Percentiles rank a stretch among this genome's conserved stretches.
Conservation (phyloP, 768 basidiomycete species). For the Collybia sordida region DNA sequence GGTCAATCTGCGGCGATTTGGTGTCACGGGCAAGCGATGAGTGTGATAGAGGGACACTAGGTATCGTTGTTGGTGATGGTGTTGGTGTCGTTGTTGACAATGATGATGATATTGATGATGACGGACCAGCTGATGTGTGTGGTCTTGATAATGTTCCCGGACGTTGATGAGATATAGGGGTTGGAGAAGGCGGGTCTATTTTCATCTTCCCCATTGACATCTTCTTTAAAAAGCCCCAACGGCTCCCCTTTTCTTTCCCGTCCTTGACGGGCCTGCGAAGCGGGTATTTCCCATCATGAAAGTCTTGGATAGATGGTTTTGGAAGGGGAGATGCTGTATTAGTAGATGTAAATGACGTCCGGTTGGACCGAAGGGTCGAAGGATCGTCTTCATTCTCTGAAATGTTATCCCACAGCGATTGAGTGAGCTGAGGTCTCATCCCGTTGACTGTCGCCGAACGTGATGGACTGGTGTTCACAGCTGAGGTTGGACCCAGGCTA, state of each 20-base stretch:
- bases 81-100: slow-evolving; percentile 14
- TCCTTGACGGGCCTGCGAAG: slow-evolving; percentile 27
- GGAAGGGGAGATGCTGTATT: slow-evolving; percentile 10
- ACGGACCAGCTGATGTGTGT: slow-evolving; percentile 27
- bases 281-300: slow-evolving; percentile 19
- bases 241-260: slow-evolving; percentile 63
- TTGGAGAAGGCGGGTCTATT: slow-evolving; percentile 52
- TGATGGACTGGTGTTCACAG: slow-evolving; percentile 28
- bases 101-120: slow-evolving; percentile 19
- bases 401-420: slow-evolving; percentile 53
- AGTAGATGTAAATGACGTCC: slow-evolving; percentile 15
- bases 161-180: slow-evolving; percentile 33
- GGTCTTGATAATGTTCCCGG: slow-evolving; percentile 24
- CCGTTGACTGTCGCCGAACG: slow-evolving; percentile 33
- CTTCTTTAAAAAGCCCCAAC: slow-evolving; percentile 97
- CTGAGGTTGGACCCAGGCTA: slow-evolving; percentile 62
- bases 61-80: slow-evolving; percentile 22
- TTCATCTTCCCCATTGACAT: slow-evolving; percentile 97
- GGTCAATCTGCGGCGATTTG: slow-evolving; percentile 61
- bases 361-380: slow-evolving; percentile 11
- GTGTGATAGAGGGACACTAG: slow-evolving; percentile 19
- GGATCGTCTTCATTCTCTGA: slow-evolving; percentile 26
- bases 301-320: slow-evolving; percentile 13
- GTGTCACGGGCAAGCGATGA: slow-evolving; percentile 32
- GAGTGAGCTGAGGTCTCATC: slow-evolving; percentile 39